Evolutionary conservation across 768 basidiomycete species (phyloP), one percentile per base, ranked within the genome.

Genomic region (Termitomyces sp.): DNA sequence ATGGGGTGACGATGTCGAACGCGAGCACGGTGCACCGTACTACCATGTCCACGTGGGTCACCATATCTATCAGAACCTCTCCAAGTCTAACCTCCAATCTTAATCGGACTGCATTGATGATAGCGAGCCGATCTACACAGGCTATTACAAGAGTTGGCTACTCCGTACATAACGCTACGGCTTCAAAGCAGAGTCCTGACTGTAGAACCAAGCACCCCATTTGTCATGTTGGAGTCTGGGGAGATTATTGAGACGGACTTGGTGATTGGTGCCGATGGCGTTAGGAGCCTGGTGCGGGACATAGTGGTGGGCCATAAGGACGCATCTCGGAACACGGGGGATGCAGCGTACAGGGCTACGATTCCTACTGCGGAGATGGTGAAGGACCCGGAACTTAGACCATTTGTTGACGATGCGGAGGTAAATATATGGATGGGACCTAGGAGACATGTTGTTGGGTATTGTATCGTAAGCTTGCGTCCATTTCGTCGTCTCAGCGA

Each of bases 371-470:
- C 70, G 64, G 37, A 71, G 1, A 70, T 87, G 65, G 54, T 82
- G 11, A 63, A 66, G 10, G 82, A 88, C 59, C 81, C 81, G 0
- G 81, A 82, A 6, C 72, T 88, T 27, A 73, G 68, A 56, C 55
- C 65, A 1, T 70, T 88, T 12, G 74, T 85, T 0, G 82, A 87
- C 14, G 67, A 63, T 1, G 72, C 79, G 0, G 79, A 82, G 54
- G 79, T 82, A 74, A 80, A 79, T 0, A 75, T 73, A 0, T 87
- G 86, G 86, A 79, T 86, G 74, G 85, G 80, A 1, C 82, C 84
- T 0, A 54, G 70, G 2, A 65, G 68, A 48, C 73, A 76, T 56
- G 63, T 75, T 27, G 69, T 75, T 23, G 73, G 69, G 9, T 75
- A 75, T 56, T 71, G 68, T 50, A 64, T 75, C n/a, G 75, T 74